Conservation (phyloP, 2,329 filamentous ascomycete species). For the Xylariaceae sp. region DNA sequence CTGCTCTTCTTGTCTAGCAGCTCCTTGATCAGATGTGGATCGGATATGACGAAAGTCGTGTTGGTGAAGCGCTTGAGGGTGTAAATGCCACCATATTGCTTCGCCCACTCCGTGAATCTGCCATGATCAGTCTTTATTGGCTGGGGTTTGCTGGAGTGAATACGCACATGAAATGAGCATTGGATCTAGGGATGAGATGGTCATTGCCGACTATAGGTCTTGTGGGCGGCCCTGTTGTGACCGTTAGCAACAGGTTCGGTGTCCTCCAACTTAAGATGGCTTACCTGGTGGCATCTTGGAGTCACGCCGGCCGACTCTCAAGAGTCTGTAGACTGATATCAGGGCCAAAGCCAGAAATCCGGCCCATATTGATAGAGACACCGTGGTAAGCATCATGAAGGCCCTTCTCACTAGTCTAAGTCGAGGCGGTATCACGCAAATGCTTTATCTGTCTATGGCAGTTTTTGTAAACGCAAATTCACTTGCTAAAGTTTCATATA, state of each 20-base stretch:
- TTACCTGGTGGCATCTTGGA: constrained; percentile 16
- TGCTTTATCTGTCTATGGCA: no score
- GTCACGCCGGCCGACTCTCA: not conserved
- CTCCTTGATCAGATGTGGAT: constrained; percentile 16
- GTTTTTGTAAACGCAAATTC: no score
- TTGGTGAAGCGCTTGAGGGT: constrained; percentile 18
- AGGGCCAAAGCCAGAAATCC: not conserved
- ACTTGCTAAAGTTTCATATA: no score
- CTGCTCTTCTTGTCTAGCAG: constrained; percentile 17
- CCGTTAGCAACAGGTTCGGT: not conserved
- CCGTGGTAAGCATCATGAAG: not conserved
- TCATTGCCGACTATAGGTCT: constrained; percentile 17
- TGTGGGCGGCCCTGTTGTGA: constrained; percentile 11
- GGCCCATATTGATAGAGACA: constrained; percentile 1
- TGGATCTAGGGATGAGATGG: constrained; percentile 17
- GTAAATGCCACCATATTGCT: constrained; percentile 17
- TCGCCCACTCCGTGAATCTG: constrained; percentile 19
- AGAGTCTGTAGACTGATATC: not conserved
- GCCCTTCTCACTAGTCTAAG: no score
- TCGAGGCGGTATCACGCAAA: no score
- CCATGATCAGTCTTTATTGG: not conserved
- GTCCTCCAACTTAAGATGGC: not conserved
- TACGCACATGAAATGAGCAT: constrained; percentile 17
- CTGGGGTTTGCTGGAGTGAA: not conserved
- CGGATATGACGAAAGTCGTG: constrained; percentile 14